Conservation (phyloP, 2,329 filamentous ascomycete species). For the Colletotrichum horii region DNA sequence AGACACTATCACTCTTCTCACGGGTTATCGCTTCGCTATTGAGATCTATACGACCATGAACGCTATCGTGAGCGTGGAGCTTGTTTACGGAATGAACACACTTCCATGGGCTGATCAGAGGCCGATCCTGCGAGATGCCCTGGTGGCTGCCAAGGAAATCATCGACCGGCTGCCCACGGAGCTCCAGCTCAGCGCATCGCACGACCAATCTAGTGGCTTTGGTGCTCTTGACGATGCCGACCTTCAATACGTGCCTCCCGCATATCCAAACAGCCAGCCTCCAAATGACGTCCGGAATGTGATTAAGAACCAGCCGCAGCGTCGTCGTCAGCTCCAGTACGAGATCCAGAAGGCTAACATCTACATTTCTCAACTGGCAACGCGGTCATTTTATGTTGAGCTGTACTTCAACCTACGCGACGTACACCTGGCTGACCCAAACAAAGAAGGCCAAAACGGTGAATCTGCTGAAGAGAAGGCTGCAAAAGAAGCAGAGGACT, state of each 20-base stretch:
- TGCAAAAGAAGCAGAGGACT: slow-evolving; percentile 44
- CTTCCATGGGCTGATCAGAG: slow-evolving; percentile 82
- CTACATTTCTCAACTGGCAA: slow-evolving; percentile 80
- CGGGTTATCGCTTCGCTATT: slow-evolving; percentile 82
- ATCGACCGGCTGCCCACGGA: slow-evolving; percentile 72
- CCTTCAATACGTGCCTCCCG: slow-evolving; percentile 58
- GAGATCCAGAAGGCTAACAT: slow-evolving; percentile 95
- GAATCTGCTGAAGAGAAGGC: slow-evolving; percentile 41
- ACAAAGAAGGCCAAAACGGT: slow-evolving; percentile 36
- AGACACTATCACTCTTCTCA: slow-evolving; percentile 71
- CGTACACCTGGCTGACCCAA: slow-evolving; percentile 58
- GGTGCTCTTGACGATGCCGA: slow-evolving; percentile 48
- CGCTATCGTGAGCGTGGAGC: slow-evolving; percentile 77
- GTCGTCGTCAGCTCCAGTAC: slow-evolving; percentile 69
- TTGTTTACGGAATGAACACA: slow-evolving; percentile 80
- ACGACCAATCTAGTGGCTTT: slow-evolving; percentile 39
- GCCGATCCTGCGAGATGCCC: slow-evolving; percentile 71
- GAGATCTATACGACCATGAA: slow-evolving; percentile 84
- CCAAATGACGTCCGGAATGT: slow-evolving; percentile 55
- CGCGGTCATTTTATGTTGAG: slow-evolving; percentile 84
- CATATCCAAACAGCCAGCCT: slow-evolving; percentile 50
- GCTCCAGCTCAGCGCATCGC: slow-evolving; percentile 59
- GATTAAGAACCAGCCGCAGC: slow-evolving; percentile 52
- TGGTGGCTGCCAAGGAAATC: slow-evolving; percentile 72
- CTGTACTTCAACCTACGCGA: slow-evolving; percentile 82